phyloP scores from a whole-genome alignment of 2,329 filamentous ascomycete species.

The Arthrobotrys conoides region DNA sequence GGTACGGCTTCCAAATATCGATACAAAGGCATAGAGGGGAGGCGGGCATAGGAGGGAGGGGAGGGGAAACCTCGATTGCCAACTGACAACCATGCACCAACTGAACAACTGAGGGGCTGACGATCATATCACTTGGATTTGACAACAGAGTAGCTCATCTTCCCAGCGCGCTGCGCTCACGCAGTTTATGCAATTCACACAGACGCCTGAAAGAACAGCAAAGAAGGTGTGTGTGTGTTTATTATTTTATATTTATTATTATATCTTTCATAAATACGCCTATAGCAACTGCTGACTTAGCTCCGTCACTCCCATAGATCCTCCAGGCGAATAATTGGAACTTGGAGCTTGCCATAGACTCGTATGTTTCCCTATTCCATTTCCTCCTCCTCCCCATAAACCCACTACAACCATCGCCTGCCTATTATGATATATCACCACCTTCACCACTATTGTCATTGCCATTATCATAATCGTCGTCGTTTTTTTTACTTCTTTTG shows the following conservation, averaged over 20 bases:
- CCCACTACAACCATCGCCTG: too few species aligned
- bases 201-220: slow-evolving; percentile 62
- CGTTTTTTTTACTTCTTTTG: not conserved
- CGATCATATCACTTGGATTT: not conserved
- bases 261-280: not conserved
- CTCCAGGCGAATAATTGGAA: slow-evolving; percentile 67
- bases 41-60: not conserved
- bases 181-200: slow-evolving; percentile 64
- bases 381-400: not conserved
- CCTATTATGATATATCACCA: too few species aligned
- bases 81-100: not conserved
- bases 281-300: not conserved
- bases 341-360: slow-evolving; percentile 66
- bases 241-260: too few species aligned
- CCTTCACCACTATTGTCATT: too few species aligned
- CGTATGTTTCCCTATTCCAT: slow-evolving; percentile 66
- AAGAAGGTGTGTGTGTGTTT: slow-evolving; percentile 60
- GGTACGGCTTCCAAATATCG: slow-evolving; percentile 16
- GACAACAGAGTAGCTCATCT: slow-evolving; percentile 57
- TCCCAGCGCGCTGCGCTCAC: slow-evolving; percentile 63
- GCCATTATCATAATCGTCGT: too few species aligned
- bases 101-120: not conserved
- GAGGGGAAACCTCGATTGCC: not conserved
- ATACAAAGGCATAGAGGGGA: not conserved
- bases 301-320: slow-evolving; percentile 62